Percentiles rank a stretch among this genome's conserved stretches.
Conservation (phyloP, 495 filamentous ascomycete species). For the Xeromyces bisporus region DNA sequence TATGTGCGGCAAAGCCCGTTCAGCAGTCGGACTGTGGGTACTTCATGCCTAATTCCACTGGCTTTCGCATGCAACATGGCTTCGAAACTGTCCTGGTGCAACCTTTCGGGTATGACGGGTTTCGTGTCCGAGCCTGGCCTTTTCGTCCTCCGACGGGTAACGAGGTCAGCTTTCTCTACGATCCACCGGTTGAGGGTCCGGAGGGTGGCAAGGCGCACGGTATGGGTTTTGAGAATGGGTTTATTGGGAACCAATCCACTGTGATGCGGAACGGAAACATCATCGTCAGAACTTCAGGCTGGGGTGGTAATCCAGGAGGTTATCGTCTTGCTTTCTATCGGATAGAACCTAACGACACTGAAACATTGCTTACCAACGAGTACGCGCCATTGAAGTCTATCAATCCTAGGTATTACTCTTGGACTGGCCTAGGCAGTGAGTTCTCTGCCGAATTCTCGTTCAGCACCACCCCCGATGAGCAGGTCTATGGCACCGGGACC, state of each 20-base stretch:
- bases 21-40: too few relatives aligned
- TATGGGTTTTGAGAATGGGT: slow-evolving; percentile 9
- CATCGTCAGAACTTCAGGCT: slow-evolving; percentile 13
- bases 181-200: slow-evolving; percentile 15
- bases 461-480: too few relatives aligned
- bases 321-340: slow-evolving; percentile 14
- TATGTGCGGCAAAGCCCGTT: too few relatives aligned
- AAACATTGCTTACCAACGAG: slow-evolving; percentile 14
- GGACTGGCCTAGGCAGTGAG: too few relatives aligned
- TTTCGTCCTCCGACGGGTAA: slow-evolving; percentile 12
- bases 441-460: too few relatives aligned
- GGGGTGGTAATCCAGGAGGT: slow-evolving; percentile 11
- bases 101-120: slow-evolving; percentile 16
- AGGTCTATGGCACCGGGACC: too few relatives aligned
- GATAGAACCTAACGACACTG: slow-evolving; percentile 10
- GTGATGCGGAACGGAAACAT: slow-evolving; percentile 14
- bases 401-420: slow-evolving; percentile 14
- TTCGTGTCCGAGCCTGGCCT: slow-evolving; percentile 15
- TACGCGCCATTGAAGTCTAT: slow-evolving; percentile 17
- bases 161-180: slow-evolving; percentile 14
- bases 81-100: slow-evolving; percentile 16
- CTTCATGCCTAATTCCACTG: slow-evolving; percentile 9
- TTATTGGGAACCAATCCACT: slow-evolving; percentile 7
- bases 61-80: slow-evolving; percentile 14
- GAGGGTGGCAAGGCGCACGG: slow-evolving; percentile 11